These are phyloP conservation scores for Wickerhamomyces sydowiorum DNA, from an alignment of 805 yeast genomes.

Conservation along the genomic window DNA sequence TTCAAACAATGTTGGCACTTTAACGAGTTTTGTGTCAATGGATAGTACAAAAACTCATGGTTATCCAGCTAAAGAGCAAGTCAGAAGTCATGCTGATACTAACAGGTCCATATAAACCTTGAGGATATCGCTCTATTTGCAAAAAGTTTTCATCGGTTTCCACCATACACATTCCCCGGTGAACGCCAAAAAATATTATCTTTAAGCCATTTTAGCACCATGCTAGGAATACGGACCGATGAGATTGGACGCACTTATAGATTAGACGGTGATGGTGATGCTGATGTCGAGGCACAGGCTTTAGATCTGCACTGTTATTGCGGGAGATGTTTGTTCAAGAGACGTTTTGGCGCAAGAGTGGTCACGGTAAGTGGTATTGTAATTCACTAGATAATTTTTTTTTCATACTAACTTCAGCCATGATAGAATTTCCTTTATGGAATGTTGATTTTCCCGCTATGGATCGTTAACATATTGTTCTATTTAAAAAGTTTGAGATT, in stretches of 20 bases:
- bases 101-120: no score
- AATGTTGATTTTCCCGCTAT: slow-evolving; percentile 10
- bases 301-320: slow-evolving; percentile 17
- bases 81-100: no score
- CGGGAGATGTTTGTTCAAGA: slow-evolving; percentile 12
- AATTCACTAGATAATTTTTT: background rate
- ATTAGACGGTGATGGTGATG: slow-evolving; percentile 1
- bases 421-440: slow-evolving; percentile 20
- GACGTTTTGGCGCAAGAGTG: slow-evolving; percentile 6
- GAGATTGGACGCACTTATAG: background rate
- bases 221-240: background rate
- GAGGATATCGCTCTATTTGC: no score
- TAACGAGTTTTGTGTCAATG: background rate
- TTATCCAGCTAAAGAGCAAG: no score
- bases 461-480: slow-evolving; percentile 14
- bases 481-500: slow-evolving; percentile 2
- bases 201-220: no score
- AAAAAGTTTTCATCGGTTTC: no score
- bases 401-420: background rate
- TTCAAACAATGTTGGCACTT: background rate
- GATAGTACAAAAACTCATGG: no score
- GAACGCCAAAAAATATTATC: no score
- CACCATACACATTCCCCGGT: no score
- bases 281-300: slow-evolving; percentile 1
- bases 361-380: slow-evolving; percentile 8